These are phyloP conservation scores for Lithohypha guttulata DNA, from an alignment of 2,329 filamentous ascomycete genomes.

Conservation along the genomic window DNA sequence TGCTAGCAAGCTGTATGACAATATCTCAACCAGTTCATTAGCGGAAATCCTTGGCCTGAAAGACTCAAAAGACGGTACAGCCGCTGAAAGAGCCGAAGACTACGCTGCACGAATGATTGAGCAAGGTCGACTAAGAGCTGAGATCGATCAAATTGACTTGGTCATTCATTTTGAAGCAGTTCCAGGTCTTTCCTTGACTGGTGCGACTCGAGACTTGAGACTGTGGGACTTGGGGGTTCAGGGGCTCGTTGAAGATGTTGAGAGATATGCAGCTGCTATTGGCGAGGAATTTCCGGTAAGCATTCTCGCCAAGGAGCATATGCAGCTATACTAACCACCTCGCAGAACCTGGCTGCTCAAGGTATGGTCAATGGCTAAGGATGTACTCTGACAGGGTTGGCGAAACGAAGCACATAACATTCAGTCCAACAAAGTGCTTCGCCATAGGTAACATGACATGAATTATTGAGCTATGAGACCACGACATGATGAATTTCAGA, in stretches of 20 bases:
- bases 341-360: constrained; percentile 12
- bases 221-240: constrained; percentile 87
- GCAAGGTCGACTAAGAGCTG: constrained; percentile 74
- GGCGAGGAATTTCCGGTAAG: constrained; percentile 68
- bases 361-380: constrained; percentile 6
- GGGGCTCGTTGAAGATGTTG: constrained; percentile 76
- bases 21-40: constrained; percentile 65
- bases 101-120: constrained; percentile 95
- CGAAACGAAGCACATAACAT: too few relatives aligned
- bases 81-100: constrained; percentile 68
- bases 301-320: constrained; percentile 11
- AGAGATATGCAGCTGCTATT: constrained; percentile 70
- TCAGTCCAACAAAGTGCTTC: too few relatives aligned
- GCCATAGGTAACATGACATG: too few relatives aligned
- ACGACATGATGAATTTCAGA: too few relatives aligned
- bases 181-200: constrained; percentile 53
- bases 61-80: constrained; percentile 29
- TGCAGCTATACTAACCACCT: constrained; percentile 8
- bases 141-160: constrained; percentile 87
- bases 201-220: constrained; percentile 60
- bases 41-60: constrained; percentile 68
- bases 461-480: too few relatives aligned
- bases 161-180: constrained; percentile 78
- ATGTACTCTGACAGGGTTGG: too few relatives aligned
- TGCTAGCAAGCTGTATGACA: constrained; percentile 67